A percentile compares a stretch with the other conserved stretches of the same genome.
These are phyloP conservation scores for Salvia sclarea DNA, from an alignment of 305 asterid genomes.

Conservation along the genomic window DNA sequence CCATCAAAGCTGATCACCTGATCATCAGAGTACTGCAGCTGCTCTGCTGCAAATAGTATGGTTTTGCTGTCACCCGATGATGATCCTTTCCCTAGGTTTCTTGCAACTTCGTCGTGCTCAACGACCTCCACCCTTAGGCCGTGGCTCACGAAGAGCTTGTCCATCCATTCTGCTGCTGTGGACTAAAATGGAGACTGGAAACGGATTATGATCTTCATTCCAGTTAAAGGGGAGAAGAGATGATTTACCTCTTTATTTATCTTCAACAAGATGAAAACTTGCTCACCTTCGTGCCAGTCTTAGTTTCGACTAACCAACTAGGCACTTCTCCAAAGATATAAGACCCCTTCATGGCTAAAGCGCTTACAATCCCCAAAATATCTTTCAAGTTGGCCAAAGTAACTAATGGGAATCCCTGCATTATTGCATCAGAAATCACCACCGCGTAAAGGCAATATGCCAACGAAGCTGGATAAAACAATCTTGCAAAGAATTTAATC, in stretches of 20 bases:
- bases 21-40: conserved; percentile 80
- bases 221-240: conserved; percentile 11
- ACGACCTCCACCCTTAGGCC: conserved; percentile 59
- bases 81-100: conserved; percentile 42
- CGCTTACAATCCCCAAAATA: conserved; percentile 51
- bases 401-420: conserved; percentile 69
- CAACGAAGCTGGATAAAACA: neutral
- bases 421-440: conserved; percentile 11
- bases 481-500: conserved; percentile 13
- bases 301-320: conserved; percentile 55
- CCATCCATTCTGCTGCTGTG: conserved; percentile 52
- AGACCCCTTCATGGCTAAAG: conserved; percentile 71
- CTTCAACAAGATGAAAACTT: conserved; percentile 4
- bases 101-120: conserved; percentile 47
- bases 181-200: conserved; percentile 41
- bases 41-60: conserved; percentile 69
- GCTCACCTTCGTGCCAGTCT: conserved; percentile 51
- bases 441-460: neutral
- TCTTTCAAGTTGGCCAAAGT: conserved; percentile 59
- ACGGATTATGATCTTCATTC: conserved; percentile 10
- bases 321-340: conserved; percentile 77
- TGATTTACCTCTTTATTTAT: neutral
- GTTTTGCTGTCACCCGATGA: conserved; percentile 29
- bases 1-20: conserved; percentile 51
- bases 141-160: conserved; percentile 65